Conservation (phyloP, 1,284 basidiomycete species). For the Cryptococcus maquisensis region DNA sequence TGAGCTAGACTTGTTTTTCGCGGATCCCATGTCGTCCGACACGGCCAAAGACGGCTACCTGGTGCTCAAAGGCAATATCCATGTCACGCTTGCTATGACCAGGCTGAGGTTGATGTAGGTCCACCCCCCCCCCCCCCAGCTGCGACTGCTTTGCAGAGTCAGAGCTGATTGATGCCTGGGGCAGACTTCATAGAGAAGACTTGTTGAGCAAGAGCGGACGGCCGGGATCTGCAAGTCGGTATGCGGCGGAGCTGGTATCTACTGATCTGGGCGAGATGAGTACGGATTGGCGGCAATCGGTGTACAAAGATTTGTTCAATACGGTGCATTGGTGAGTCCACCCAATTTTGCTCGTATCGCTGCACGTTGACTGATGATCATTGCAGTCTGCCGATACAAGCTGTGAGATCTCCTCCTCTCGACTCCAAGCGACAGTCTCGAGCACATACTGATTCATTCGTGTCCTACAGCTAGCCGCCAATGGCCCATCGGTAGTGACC, state of each 20-base stretch:
- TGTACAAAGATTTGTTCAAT: neutral
- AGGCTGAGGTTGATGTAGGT: constrained; percentile 23
- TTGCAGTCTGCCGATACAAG: constrained; percentile 21
- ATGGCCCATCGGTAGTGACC: constrained; percentile 26
- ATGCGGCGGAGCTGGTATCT: neutral
- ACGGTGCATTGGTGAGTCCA: too few species aligned
- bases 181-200: neutral
- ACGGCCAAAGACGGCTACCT: constrained; percentile 25
- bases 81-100: constrained; percentile 30
- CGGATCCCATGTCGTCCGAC: constrained; percentile 23
- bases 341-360: neutral
- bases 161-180: neutral
- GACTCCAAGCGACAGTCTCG: neutral
- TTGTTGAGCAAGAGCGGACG: too few species aligned
- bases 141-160: neutral
- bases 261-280: neutral
- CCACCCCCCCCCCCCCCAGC: too few species aligned
- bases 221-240: too few species aligned
- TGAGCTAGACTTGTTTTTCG: constrained; percentile 24
- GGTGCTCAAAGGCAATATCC: constrained; percentile 28
- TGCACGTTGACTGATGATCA: constrained; percentile 3
- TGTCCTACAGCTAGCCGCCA: constrained; percentile 22
- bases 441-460: neutral
- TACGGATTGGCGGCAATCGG: neutral
- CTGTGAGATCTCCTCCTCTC: constrained; percentile 10